Percentiles rank a stretch among this genome's conserved stretches.
Conservation (phyloP, 169 alveolate genomes). For the Fabrea salina region DNA sequence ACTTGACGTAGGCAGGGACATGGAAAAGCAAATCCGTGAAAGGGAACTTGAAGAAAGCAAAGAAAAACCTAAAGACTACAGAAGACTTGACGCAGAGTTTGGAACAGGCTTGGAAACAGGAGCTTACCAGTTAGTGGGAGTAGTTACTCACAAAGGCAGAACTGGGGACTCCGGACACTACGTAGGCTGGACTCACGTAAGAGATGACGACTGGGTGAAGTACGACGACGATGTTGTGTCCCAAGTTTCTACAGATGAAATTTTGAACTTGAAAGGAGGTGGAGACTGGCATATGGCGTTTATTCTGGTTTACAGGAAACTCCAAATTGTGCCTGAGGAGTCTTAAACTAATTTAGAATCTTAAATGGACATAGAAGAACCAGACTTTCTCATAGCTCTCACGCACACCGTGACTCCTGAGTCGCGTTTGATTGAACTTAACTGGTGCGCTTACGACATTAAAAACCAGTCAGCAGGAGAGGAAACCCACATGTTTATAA, state of each 20-base stretch:
- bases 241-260: constrained; percentile 64
- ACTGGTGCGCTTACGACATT: constrained; percentile 2
- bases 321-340: constrained; percentile 8
- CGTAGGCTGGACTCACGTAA: constrained; percentile 91
- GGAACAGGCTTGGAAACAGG: constrained; percentile 75
- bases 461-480: not conserved
- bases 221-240: constrained; percentile 76
- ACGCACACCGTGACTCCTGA: not conserved
- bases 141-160: constrained; percentile 97
- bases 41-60: constrained; percentile 41
- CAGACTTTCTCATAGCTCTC: not conserved
- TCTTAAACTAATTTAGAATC: no score
- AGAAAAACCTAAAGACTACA: constrained; percentile 31
- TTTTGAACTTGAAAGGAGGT: constrained; percentile 73
- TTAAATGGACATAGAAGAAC: no score
- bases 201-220: constrained; percentile 74
- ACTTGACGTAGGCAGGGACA: constrained; percentile 77
- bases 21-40: constrained; percentile 69
- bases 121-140: constrained; percentile 89
- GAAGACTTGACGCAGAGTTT: constrained; percentile 14
- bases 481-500: not conserved
- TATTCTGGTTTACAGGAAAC: constrained; percentile 53
- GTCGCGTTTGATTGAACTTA: not conserved
- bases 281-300: constrained; percentile 86
- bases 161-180: constrained; percentile 97